Evolutionary conservation across 192 early-diverging fungal genomes (phyloP), one percentile per base, ranked within the genome.

Genomic region (Linnemannia schmuckeri): DNA sequence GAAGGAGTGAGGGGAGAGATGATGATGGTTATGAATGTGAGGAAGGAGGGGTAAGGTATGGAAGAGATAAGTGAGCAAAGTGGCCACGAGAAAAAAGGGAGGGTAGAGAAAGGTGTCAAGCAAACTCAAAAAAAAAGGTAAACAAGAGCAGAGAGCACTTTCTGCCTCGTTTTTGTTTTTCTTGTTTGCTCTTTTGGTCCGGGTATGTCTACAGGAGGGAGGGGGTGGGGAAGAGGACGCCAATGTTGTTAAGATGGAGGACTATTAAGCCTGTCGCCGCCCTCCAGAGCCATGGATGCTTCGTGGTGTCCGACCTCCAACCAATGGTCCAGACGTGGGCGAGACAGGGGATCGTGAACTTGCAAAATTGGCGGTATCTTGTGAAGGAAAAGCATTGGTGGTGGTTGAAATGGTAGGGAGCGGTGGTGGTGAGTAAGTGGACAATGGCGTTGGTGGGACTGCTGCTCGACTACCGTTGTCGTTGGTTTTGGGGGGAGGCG

Each of bases 391-490:
- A 13, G 68, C 7, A 4, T 13, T 27, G 7, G 38, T 24, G 41
- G n/a, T 41, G 4, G 18, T 46, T 17, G 72, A 73, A 4, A 22
- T 9, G 20, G 24, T 17, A 12, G 75, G 41, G 5, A 33, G 37
- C 35, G 38, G 54, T 7, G 82, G 61, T 72, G 70, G 90, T 49
- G 88, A 81, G 18, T 63, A 63, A 33, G 83, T 75, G 22, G 89
- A 40, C 47, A 74, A 61, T 49, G 77, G 40, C 63, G 75, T 81
- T 55, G 70, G 77, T 24, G 68, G 80, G 63, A 46, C 3, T 46
- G 70, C 79, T 75, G 77, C 78, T 72, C 79, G 47, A 61, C 5
- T 61, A 6, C 6, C 17, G n/a, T 27, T 61, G n/a, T 27, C 27
- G 10, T 5, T n/a, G 7, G 9, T 61, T 1, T n/a, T 27, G 12